Base-by-base conservation (phyloP, 257 asterid genomes). In the Sherardia arvensis region DNA sequence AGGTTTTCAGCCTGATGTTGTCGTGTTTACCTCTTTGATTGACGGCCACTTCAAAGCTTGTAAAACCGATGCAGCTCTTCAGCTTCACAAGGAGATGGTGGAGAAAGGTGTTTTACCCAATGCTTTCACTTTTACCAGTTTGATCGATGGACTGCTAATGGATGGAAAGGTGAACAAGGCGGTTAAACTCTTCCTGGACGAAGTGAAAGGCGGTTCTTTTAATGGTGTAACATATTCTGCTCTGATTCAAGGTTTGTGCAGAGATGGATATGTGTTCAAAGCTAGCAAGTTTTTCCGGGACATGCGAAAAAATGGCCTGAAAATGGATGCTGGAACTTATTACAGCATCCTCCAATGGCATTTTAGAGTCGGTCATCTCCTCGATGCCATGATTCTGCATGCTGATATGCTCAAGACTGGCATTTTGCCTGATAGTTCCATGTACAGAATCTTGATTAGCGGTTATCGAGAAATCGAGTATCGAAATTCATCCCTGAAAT, bases 361-460 rank as follows among this genome's bases (percentile, higher is more conserved):
- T 78, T 84, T 73, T 59, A 69, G 54, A 21, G 71, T 49, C 40
- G 79, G 74, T 69, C 83, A 65, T 30, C 71, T 73, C 38, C 49
- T 72, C 58, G 68, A 75, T 67, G 91, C 73, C 59, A 76, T 78
- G 85, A 81, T 86, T 87, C 65, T 89, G 62, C 92, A 89, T 62
- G 94, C 95, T 22, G 95, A 89, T 69, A 75, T 84, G 91, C 17
- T 84, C 30, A 86, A 89, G 90, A 72, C 59, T 58, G 94, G 89
- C 3, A 48, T 69, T 27, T 64, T 79, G 62, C 79, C 88, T 17
- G 69, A 69, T 63, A 67, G 59, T n/a, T 60, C 60, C 63, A 51
- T 81, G 59, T 74, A 63, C 34, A 65, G 79, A 71, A 62, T 77
- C 51, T 58, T 86, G 27, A 47, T 32, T 43, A 72, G 71, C 63